Conservation (phyloP, 306 rosid species). For the Bauhinia variegata region DNA sequence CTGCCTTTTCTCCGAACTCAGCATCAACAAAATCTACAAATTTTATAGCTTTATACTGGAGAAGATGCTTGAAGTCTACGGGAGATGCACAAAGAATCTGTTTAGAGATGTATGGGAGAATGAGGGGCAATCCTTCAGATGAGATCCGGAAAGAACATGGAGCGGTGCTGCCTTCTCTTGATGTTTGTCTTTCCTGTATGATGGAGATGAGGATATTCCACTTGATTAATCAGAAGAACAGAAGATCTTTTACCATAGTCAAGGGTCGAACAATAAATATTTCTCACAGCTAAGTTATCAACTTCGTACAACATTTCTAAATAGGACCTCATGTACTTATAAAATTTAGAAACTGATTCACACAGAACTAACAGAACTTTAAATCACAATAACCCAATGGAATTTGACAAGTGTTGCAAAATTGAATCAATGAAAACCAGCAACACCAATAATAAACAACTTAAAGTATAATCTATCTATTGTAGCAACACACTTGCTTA, state of each 20-base stretch:
- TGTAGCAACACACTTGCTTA: neutral
- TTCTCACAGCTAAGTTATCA: neutral
- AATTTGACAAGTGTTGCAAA: slow-evolving; percentile 3
- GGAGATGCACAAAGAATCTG: slow-evolving; percentile 79
- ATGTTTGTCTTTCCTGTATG: slow-evolving; percentile 86
- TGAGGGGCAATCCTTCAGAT: slow-evolving; percentile 90
- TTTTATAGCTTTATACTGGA: slow-evolving; percentile 72
- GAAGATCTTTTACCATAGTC: neutral
- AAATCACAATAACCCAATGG: neutral
- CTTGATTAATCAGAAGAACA: slow-evolving; percentile 24
- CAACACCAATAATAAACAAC: too few species aligned
- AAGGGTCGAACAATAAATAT: slow-evolving; percentile 13
- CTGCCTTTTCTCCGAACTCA: slow-evolving; percentile 68
- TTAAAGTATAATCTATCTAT: too few species aligned
- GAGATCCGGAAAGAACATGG: slow-evolving; percentile 91
- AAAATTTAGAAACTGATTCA: neutral
- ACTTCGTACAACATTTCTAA: neutral
- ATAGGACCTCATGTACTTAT: neutral
- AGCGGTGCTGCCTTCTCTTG: slow-evolving; percentile 76
- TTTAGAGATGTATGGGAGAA: slow-evolving; percentile 79
- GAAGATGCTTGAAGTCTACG: slow-evolving; percentile 76
- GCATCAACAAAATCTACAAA: slow-evolving; percentile 83
- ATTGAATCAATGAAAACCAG: slow-evolving; percentile 4
- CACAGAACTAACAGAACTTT: neutral
- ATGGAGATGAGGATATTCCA: slow-evolving; percentile 22